These are phyloP conservation scores for Neoscytalidium dimidiatum DNA, from an alignment of 2,329 filamentous ascomycete genomes.

Conservation along the genomic window DNA sequence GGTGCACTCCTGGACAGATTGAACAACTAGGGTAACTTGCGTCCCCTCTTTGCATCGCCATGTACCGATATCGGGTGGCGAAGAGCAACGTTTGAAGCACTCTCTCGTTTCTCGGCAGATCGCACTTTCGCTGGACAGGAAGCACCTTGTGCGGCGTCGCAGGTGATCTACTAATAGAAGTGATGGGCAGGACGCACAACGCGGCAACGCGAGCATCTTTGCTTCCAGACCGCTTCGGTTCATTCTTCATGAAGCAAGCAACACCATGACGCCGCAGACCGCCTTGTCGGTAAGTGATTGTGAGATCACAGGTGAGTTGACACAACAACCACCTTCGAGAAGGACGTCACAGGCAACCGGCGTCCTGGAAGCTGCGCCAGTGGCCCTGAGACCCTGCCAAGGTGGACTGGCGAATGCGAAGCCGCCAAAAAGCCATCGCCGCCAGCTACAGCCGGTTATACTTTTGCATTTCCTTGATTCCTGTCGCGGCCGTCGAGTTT, in stretches of 20 bases:
- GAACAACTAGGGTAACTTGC: too few relatives aligned
- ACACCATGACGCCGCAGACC: background rate
- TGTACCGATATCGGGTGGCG: background rate
- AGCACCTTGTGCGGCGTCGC: background rate
- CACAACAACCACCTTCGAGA: background rate
- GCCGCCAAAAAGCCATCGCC: background rate
- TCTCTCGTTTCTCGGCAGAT: background rate
- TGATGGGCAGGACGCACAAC: too few relatives aligned
- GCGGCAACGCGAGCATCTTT: background rate
- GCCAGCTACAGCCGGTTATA: background rate
- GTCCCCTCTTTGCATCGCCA: background rate
- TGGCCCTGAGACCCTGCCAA: background rate
- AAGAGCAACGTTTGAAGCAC: background rate
- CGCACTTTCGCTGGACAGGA: background rate
- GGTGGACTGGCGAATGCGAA: background rate
- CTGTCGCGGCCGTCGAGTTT: background rate
- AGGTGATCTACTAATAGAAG: too few relatives aligned
- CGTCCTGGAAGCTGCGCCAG: background rate
- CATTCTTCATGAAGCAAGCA: background rate
- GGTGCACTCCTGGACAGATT: too few relatives aligned
- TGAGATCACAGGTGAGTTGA: background rate
- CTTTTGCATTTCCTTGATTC: background rate
- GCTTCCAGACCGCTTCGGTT: background rate
- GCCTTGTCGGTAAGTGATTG: background rate
- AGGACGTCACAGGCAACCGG: background rate